These are phyloP conservation scores for Fusarium solani-melongenae DNA, from an alignment of 2,329 filamentous ascomycete species.

Conservation along the genomic window DNA sequence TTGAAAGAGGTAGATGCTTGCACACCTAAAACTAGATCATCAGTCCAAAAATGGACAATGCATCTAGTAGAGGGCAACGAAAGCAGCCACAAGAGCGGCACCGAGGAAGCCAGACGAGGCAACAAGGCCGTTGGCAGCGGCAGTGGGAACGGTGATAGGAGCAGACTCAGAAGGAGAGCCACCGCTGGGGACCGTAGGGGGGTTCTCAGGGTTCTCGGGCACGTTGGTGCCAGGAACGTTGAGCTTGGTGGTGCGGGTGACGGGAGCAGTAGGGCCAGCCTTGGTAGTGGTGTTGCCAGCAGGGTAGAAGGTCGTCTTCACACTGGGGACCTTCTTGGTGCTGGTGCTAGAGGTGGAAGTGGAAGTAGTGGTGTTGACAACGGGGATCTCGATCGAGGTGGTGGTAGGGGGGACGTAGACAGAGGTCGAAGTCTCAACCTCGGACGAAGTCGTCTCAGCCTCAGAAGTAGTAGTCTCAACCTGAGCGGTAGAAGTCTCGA, in stretches of 20 bases:
- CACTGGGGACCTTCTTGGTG: constrained; percentile 35
- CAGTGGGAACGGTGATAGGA: constrained; percentile 38
- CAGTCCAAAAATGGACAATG: not conserved
- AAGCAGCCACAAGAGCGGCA: constrained; percentile 52
- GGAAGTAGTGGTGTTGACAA: constrained; percentile 41
- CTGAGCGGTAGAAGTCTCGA: constrained; percentile 40
- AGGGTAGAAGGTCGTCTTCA: constrained; percentile 40
- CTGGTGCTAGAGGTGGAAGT: constrained; percentile 41
- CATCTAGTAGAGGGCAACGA: constrained; percentile 52
- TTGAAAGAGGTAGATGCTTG: constrained; percentile 10
- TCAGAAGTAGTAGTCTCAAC: constrained; percentile 30
- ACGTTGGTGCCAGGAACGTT: constrained; percentile 31
- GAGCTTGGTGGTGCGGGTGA: constrained; percentile 32
- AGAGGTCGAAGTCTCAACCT: constrained; percentile 41
- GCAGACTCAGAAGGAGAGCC: constrained; percentile 28
- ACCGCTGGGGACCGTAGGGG: constrained; percentile 9
- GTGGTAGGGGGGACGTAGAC: constrained; percentile 48
- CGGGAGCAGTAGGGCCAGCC: constrained; percentile 38
- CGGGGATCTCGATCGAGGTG: constrained; percentile 31
- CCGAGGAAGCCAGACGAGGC: constrained; percentile 55
- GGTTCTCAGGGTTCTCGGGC: constrained; percentile 13
- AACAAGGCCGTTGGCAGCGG: constrained; percentile 50
- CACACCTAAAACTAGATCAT: constrained; percentile 3
- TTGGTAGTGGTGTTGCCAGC: constrained; percentile 41
- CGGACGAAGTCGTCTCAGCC: constrained; percentile 22